Evolutionary conservation across 225 moss, liverwort and hornwort genomes (phyloP), one percentile per base, ranked within the genome.

Genomic region (Marchantia polymorpha): DNA sequence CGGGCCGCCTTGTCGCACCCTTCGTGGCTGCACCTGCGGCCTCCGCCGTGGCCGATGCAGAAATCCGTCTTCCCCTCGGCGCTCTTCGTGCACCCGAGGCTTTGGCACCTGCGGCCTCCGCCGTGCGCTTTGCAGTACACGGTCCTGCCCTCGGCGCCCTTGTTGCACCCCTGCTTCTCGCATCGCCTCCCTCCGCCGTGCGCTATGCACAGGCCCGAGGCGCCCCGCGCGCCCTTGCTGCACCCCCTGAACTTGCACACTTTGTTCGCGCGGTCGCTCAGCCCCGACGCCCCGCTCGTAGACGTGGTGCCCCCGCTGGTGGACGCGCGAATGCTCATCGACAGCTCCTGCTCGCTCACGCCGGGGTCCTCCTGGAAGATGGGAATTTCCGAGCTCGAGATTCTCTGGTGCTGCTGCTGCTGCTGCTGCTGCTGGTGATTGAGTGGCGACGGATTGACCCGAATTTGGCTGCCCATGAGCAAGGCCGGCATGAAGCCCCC

Each of bases 111-210:
- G 52, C 99, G 87, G 70, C 99, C 99, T 19, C 99, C 99, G 11
- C 99, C 99, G 76, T 99, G 99, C 30, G 95, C 99, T 85, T 99
- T 99, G 82, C 99, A 99, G 77, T 95, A 99, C 7, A 99, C 99
- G 7, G 99, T 99, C 55, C 99, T 92, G 12, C 99, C 99, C 77
- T 99, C 99, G 0, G 99, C 99, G 67, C 99, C 99, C 71, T 99
- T 99, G 74, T 92, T 99, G 84, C 99, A 99, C 20, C 93, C 99
- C 82, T 92, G 91, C 90, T 95, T 99, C 86, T 99, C 93, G 80
- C 99, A 99, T 76, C 99, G 93, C 76, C 95, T 92, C 10, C 99
- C 99, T 27, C 99, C 99, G 0, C 99, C 99, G 55, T 99, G 99
- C 8, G 99, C 99, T 47, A 99, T 99, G 69, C 99, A 99, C 7